Conservation (phyloP, 768 basidiomycete genomes). For the Cystofilobasidium ferigula region DNA sequence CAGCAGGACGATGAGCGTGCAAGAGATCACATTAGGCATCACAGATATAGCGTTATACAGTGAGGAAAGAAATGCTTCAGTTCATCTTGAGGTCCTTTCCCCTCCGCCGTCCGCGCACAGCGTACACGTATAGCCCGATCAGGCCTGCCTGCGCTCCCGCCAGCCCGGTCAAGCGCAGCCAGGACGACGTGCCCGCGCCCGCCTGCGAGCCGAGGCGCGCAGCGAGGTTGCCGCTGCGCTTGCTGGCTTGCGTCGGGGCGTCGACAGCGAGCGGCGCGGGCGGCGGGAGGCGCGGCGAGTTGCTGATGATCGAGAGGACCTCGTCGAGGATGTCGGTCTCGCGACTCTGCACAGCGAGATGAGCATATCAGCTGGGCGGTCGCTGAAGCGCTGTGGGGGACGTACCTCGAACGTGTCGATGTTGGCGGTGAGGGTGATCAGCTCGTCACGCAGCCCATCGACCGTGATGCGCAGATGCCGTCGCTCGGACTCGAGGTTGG, state of each 20-base stretch:
- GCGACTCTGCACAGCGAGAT: constrained; percentile 3
- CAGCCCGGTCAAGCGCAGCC: neutral
- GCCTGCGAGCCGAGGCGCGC: neutral
- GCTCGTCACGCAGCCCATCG: constrained; percentile 20
- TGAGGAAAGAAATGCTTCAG: neutral
- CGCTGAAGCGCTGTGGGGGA: no score
- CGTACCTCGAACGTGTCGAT: constrained; percentile 25
- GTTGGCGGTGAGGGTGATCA: constrained; percentile 15
- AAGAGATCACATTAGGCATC: no score
- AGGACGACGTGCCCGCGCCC: neutral
- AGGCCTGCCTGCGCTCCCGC: neutral
- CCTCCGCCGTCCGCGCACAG: neutral
- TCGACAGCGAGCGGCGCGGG: neutral
- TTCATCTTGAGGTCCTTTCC: constrained; percentile 17
- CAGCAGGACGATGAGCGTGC: no score
- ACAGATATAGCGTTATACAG: no score
- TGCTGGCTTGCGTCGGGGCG: neutral
- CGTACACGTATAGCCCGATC: neutral
- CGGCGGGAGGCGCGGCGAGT: constrained; percentile 8
- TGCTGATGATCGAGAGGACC: constrained; percentile 19
- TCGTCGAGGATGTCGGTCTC: constrained; percentile 19
- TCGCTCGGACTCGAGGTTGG: constrained; percentile 24
- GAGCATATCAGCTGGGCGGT: no score
- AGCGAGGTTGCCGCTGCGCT: neutral
- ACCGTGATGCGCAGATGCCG: constrained; percentile 16